phyloP scores from a whole-genome alignment of 1,284 basidiomycete species.

The Amylostereum chailletii region DNA sequence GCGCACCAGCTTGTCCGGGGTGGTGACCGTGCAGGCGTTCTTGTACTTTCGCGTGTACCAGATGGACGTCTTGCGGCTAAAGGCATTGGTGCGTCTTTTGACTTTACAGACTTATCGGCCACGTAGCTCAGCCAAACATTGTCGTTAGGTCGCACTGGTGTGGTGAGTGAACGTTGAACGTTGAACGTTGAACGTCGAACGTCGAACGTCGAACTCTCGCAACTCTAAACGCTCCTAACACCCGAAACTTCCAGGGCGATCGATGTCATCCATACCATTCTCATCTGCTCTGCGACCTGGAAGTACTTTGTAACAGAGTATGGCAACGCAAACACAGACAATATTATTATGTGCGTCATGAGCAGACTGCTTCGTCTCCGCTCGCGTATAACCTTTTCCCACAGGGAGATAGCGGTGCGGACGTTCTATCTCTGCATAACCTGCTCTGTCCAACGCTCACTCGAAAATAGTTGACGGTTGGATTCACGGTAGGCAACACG shows the following conservation, averaged over 20 bases:
- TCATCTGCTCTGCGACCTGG: background rate
- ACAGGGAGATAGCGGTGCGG: conserved; percentile 35
- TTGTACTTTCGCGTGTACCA: conserved; percentile 9
- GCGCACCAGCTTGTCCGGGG: conserved; percentile 7
- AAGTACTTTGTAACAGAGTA: background rate
- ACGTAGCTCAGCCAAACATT: background rate
- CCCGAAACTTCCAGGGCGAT: conserved; percentile 1
- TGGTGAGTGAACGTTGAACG: conserved; percentile 1
- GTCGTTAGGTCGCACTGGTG: conserved; percentile 2
- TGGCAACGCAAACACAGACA: background rate
- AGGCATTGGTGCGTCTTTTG: conserved; percentile 5
- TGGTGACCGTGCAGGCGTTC: conserved; percentile 11
- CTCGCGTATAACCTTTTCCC: conserved; percentile 15
- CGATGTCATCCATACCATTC: background rate
- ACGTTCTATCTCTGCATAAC: conserved; percentile 2
- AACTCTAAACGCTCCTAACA: background rate
- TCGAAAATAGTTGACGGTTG: conserved; percentile 32
- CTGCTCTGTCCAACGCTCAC: conserved; percentile 1
- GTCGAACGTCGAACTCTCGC: background rate
- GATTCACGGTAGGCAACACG: conserved; percentile 28
- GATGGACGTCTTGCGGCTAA: conserved; percentile 5
- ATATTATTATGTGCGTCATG: background rate
- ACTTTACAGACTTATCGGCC: background rate
- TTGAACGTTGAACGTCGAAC: no score
- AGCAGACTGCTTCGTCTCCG: background rate